These are phyloP conservation scores for Triangularia setosa DNA, from an alignment of 2,329 filamentous ascomycete species.

Conservation along the genomic window DNA sequence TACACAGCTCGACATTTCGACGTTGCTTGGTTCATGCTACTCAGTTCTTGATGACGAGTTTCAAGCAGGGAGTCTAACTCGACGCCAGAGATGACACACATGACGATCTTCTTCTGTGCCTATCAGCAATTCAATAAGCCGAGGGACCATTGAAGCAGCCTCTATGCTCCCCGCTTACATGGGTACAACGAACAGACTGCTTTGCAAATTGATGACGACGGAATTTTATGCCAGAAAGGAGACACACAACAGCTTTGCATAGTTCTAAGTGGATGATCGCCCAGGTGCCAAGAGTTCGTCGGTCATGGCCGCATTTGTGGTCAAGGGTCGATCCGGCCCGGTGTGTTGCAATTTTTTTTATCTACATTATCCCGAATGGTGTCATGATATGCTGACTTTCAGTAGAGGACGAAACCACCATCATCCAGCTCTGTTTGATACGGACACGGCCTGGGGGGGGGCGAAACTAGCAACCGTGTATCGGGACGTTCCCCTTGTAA, in stretches of 20 bases:
- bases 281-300: constrained; percentile 8
- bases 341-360: neutral
- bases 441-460: neutral
- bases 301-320: constrained; percentile 17
- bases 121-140: neutral
- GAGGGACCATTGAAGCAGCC: neutral
- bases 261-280: constrained; percentile 7
- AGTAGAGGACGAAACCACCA: neutral
- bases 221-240: neutral
- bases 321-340: constrained; percentile 17
- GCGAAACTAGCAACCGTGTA: neutral
- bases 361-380: neutral
- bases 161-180: neutral
- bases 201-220: neutral
- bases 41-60: neutral
- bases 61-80: neutral
- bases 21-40: neutral
- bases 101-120: neutral
- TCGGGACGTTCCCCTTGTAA: neutral
- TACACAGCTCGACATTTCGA: neutral
- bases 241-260: constrained; percentile 2
- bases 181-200: neutral
- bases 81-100: neutral
- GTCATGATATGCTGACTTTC: neutral
- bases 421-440: neutral